These are phyloP conservation scores for Starmerella gropengiesseri DNA, from an alignment of 805 yeast genomes.

Conservation along the genomic window DNA sequence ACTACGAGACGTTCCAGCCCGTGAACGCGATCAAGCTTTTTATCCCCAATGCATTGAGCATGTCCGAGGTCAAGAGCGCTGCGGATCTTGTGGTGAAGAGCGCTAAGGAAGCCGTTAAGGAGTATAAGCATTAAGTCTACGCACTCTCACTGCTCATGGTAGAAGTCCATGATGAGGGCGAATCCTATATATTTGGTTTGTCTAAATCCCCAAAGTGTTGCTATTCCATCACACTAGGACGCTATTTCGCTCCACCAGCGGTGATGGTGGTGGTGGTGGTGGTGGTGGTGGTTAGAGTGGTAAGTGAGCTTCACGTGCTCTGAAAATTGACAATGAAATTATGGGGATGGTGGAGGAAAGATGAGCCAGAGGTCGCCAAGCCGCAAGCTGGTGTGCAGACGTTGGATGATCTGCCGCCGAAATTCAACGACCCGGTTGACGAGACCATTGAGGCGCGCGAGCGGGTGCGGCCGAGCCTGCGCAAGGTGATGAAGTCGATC, in stretches of 20 bases:
- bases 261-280: no score
- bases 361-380: constrained; percentile 4
- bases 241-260: no score
- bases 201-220: no score
- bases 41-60: constrained; percentile 38
- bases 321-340: constrained; percentile 17
- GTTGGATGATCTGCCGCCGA: constrained; percentile 29
- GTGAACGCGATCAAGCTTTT: constrained; percentile 49
- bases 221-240: no score
- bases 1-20: constrained; percentile 64
- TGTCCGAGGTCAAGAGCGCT: constrained; percentile 37
- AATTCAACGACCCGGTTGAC: constrained; percentile 25
- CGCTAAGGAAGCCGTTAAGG: constrained; percentile 13
- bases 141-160: no score
- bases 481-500: constrained; percentile 22
- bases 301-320: no score
- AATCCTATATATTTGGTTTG: no score
- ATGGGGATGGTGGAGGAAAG: constrained; percentile 26
- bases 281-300: no score
- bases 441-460: constrained; percentile 12
- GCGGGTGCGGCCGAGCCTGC: constrained; percentile 19
- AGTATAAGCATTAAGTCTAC: no score
- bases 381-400: constrained; percentile 11
- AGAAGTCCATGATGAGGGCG: no score
- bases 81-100: constrained; percentile 30